These are phyloP conservation scores for Exophiala spinifera DNA, from an alignment of 2,329 filamentous ascomycete species.

Conservation along the genomic window DNA sequence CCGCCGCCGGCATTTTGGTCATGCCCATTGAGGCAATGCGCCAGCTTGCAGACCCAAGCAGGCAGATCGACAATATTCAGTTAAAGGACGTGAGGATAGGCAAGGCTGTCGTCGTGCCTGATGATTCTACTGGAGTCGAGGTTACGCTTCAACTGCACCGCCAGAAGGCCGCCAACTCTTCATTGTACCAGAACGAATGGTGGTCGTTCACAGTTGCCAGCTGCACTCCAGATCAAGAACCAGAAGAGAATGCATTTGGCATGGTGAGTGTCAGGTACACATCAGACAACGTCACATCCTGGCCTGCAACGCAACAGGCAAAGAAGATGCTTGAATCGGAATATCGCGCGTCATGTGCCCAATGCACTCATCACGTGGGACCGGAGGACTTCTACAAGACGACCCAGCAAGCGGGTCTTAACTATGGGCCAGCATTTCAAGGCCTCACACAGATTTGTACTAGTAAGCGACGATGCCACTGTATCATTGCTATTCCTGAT, in stretches of 20 bases:
- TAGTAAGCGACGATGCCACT: slow-evolving; percentile 17
- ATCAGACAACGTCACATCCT: too few species aligned
- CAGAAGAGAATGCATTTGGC: too few species aligned
- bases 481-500: slow-evolving; percentile 29
- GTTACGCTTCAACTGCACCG: too few species aligned
- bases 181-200: too few species aligned
- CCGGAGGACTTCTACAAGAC: slow-evolving; percentile 29
- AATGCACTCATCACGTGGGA: slow-evolving; percentile 9
- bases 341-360: too few species aligned
- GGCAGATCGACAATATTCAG: slow-evolving; percentile 4
- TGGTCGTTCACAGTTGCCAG: too few species aligned
- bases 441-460: slow-evolving; percentile 24
- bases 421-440: slow-evolving; percentile 33
- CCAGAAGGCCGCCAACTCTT: too few species aligned
- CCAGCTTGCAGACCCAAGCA: slow-evolving; percentile 4
- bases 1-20: slow-evolving; percentile 32
- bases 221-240: too few species aligned
- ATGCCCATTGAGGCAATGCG: slow-evolving; percentile 24
- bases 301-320: too few species aligned
- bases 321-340: too few species aligned
- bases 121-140: too few species aligned
- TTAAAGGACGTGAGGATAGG: slow-evolving; percentile 13
- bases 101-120: slow-evolving; percentile 19
- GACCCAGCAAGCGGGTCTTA: slow-evolving; percentile 28
- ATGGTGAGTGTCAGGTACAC: too few species aligned